Conservation (phyloP, 1,284 basidiomycete species). For the Ceratobasidium sp. region DNA sequence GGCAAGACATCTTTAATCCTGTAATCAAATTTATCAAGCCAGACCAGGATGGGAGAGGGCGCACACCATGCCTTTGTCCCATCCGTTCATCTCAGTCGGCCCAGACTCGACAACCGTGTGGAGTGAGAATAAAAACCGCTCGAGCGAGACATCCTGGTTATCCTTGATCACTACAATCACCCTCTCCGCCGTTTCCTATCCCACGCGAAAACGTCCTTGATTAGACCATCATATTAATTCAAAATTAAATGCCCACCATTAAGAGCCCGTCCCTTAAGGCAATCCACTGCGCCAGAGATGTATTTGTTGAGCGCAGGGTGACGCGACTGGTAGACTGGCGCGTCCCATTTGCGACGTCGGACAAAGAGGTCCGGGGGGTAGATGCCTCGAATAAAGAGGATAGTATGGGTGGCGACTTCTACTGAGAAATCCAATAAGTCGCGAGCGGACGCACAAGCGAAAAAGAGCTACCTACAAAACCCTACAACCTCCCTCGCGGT, state of each 20-base stretch:
- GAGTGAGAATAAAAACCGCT: conserved; percentile 74
- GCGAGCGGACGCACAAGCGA: neutral
- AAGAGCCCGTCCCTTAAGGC: conserved; percentile 79
- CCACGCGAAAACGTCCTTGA: no score
- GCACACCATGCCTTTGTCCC: conserved; percentile 56
- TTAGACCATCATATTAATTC: no score
- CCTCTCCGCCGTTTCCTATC: conserved; percentile 80
- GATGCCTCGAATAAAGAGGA: no score
- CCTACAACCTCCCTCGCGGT: conserved; percentile 31
- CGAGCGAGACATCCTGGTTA: conserved; percentile 63
- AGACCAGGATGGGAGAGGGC: conserved; percentile 24
- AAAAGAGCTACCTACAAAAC: conserved; percentile 21
- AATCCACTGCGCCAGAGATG: conserved; percentile 80
- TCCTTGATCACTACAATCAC: conserved; percentile 83
- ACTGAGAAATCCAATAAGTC: conserved; percentile 62
- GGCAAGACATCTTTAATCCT: conserved; percentile 79
- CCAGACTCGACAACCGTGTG: conserved; percentile 66
- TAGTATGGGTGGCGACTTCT: conserved; percentile 92
- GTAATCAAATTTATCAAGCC: conserved; percentile 7
- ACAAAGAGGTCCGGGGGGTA: no score
- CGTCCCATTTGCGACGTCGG: no score
- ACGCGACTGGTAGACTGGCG: conserved; percentile 89
- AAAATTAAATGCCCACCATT: no score
- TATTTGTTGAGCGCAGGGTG: conserved; percentile 90
- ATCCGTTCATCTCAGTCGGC: conserved; percentile 62